Conservation (phyloP, 805 yeast species). For the Saccharomycopsis fibuligera region DNA sequence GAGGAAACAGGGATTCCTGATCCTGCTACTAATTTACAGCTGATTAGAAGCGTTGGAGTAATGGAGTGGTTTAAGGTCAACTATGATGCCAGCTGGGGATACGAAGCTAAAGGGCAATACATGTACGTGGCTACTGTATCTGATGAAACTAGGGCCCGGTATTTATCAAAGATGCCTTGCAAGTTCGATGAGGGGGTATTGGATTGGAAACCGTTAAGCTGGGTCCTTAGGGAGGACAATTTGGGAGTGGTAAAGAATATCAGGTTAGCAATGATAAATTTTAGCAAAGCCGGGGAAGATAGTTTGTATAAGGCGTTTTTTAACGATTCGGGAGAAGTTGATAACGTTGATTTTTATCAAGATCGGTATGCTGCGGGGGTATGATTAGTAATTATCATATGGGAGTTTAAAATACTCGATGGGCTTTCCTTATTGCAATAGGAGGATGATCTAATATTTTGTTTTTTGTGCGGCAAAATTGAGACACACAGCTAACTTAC, state of each 20-base stretch:
- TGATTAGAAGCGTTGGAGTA: conserved; percentile 9
- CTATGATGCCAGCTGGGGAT: background rate
- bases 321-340: no score
- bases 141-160: conserved; percentile 2
- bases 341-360: no score
- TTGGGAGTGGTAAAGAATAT: conserved; percentile 18
- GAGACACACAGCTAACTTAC: no score
- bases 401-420: no score
- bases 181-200: conserved; percentile 19
- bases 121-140: conserved; percentile 9
- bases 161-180: conserved; percentile 9
- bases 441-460: no score
- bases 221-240: conserved; percentile 15
- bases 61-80: conserved; percentile 18
- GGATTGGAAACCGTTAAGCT: conserved; percentile 16
- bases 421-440: no score
- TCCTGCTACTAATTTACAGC: conserved; percentile 5
- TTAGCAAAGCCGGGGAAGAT: conserved; percentile 5
- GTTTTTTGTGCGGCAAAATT: no score
- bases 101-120: conserved; percentile 16
- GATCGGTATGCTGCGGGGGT: no score
- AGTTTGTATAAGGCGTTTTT: conserved; percentile 16
- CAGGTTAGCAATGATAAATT: background rate
- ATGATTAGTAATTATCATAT: no score
- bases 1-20: conserved; percentile 20